Percentiles rank a stretch among this genome's conserved stretches.
Conservation (phyloP, 2,329 filamentous ascomycete genomes). For the Colletotrichum liaoningense region DNA sequence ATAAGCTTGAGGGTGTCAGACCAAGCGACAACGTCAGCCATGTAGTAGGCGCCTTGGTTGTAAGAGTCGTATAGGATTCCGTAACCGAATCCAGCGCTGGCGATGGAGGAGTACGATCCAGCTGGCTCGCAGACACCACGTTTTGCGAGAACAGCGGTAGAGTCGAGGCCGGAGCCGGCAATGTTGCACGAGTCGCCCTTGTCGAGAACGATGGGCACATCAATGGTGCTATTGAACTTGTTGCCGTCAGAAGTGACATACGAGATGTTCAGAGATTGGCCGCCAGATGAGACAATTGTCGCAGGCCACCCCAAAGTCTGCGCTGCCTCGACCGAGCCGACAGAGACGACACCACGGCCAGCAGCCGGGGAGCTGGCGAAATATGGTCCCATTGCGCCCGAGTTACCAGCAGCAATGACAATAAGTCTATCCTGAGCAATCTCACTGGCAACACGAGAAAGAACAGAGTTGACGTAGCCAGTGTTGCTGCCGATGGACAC, state of each 20-base stretch:
- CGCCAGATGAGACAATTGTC: constrained; percentile 24
- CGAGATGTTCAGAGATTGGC: constrained; percentile 25
- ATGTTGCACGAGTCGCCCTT: constrained; percentile 36
- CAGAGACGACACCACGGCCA: background rate
- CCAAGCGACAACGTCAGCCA: background rate
- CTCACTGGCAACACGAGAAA: constrained; percentile 19
- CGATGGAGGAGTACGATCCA: background rate
- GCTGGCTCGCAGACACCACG: constrained; percentile 25
- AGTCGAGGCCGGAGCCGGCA: constrained; percentile 1
- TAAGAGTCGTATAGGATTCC: constrained; percentile 36
- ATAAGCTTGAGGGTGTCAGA: constrained; percentile 24
- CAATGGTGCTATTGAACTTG: constrained; percentile 34
- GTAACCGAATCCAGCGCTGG: constrained; percentile 30
- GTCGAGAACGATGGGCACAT: constrained; percentile 28
- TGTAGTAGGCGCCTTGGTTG: constrained; percentile 38
- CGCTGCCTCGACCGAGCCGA: constrained; percentile 29
- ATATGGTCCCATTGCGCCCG: constrained; percentile 18
- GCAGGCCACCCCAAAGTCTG: constrained; percentile 38
- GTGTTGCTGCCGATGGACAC: constrained; percentile 36
- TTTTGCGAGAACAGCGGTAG: constrained; percentile 30
- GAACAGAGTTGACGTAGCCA: constrained; percentile 32
- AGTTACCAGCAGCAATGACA: constrained; percentile 27
- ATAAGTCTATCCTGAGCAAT: constrained; percentile 31
- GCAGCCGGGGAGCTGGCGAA: constrained; percentile 28
- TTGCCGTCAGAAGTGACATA: constrained; percentile 35